phyloP scores from a whole-genome alignment of 1,139 yeast genomes.

The Magnusiomyces paraingens region DNA sequence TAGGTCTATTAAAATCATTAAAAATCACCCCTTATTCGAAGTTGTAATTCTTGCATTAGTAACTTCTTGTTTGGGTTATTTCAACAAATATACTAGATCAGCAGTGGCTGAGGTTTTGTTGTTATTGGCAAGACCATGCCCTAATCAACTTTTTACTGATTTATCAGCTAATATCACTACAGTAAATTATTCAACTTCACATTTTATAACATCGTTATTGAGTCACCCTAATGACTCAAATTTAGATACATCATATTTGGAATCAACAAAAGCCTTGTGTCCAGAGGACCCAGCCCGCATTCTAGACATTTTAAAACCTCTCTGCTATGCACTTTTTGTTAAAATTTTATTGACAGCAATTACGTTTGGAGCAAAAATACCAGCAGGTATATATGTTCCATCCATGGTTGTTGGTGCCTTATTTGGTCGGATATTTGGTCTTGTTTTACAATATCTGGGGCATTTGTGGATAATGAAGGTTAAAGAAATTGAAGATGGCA shows the following conservation, averaged over 20 bases:
- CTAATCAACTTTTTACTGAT: constrained; percentile 13
- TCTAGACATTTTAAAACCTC: constrained; percentile 34
- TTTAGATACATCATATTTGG: constrained; percentile 16
- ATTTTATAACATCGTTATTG: neutral
- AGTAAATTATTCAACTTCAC: neutral
- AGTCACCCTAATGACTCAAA: constrained; percentile 11
- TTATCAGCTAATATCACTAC: neutral
- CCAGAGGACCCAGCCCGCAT: constrained; percentile 13
- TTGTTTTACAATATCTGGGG: constrained; percentile 40
- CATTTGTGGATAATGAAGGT: constrained; percentile 20
- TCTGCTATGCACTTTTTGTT: constrained; percentile 42
- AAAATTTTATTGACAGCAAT: constrained; percentile 46
- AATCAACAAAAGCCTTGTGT: neutral
- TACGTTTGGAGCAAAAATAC: constrained; percentile 57
- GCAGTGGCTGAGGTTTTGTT: constrained; percentile 49
- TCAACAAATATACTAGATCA: constrained; percentile 49
- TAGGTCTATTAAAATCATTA: constrained; percentile 34
- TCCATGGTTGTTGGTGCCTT: constrained; percentile 65
- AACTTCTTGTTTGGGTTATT: constrained; percentile 47
- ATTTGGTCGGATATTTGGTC: constrained; percentile 51
- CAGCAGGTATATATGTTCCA: constrained; percentile 64
- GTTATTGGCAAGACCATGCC: constrained; percentile 50
- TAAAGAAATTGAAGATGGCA: constrained; percentile 9
- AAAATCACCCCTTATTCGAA: constrained; percentile 42
- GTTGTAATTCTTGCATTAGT: constrained; percentile 43